Base-by-base conservation (phyloP, 31 red algal genomes). In the Asparagopsis taxiformis region DNA sequence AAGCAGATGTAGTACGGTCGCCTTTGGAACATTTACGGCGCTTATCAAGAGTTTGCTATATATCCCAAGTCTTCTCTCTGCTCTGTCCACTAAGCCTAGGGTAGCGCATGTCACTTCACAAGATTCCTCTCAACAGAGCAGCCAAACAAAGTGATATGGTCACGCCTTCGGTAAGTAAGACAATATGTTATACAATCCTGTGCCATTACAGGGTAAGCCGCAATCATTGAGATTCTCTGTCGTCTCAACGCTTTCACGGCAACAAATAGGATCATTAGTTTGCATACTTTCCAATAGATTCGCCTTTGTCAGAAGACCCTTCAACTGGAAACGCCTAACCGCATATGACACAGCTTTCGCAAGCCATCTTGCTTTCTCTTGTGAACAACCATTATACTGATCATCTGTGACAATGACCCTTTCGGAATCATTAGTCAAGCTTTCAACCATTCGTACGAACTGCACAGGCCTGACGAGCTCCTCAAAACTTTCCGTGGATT, bases 171-270 rank as follows among this genome's bases (percentile, higher is more conserved):
- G 77, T 28, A 82, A 82, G 56, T 43, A 53, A 4, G 64, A 71
- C 11, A 82, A 16, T 23, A 82, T 82, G 31, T 82, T 82, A 28
- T 71, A 82, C 52, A 82, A 34, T 23, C 77, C 77, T 17, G 32
- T 24, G 20, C 55, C 13, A 71, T 82, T 55, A 33, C 77, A 82
- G 10, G 64, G 17, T 16, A 70, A 9, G 1, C 65, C 77, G 31
- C 77, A 82, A 26, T 60, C 38, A 1, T 13, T 25, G 22, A 82
- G 65, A 17, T 82, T 62, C 36, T 58, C 63, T 23, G 77, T 70
- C 2, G 41, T 43, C 7, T 70, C 65, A 24, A 82, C 48, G 30
- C 62, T 55, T 3, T 19, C 37, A 32, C 55, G 50, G 55, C 77
- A 82, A 37, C 77, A 82, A 34, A 82, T 24, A 19, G 64, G 31